These are phyloP conservation scores for Mycena vitilis DNA, from an alignment of 768 basidiomycete genomes.

Conservation along the genomic window DNA sequence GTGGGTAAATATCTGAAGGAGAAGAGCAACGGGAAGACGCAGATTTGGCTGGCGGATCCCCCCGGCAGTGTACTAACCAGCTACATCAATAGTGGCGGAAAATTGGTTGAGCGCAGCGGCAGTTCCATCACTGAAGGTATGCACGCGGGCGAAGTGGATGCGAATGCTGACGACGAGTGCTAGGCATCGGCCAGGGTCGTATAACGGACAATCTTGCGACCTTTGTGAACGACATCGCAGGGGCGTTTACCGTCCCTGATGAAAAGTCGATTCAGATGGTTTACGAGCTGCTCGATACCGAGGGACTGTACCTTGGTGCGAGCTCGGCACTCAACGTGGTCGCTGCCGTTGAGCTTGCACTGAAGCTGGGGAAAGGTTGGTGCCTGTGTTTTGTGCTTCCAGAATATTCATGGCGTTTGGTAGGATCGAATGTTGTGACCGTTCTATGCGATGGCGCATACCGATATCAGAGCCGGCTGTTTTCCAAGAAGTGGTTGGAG, in stretches of 20 bases:
- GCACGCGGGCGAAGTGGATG: conserved; percentile 21
- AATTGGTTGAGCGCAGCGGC: conserved; percentile 80
- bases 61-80: conserved; percentile 93
- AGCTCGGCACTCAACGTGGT: conserved; percentile 96
- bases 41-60: conserved; percentile 96
- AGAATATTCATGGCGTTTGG: conserved; percentile 10
- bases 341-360: conserved; percentile 89
- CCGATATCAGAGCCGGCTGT: conserved; percentile 95
- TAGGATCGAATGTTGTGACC: conserved; percentile 88
- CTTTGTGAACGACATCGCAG: conserved; percentile 81
- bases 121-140: conserved; percentile 93
- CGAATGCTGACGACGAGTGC: conserved; percentile 17
- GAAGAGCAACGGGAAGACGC: conserved; percentile 78
- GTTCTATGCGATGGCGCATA: conserved; percentile 96
- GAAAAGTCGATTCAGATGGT: conserved; percentile 93
- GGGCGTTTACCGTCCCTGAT: conserved; percentile 89
- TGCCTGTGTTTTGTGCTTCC: neutral
- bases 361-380: conserved; percentile 84
- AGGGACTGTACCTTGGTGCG: conserved; percentile 95
- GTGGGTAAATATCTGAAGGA: conserved; percentile 87
- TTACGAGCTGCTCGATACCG: conserved; percentile 90
- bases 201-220: conserved; percentile 91
- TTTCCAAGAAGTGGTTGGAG: conserved; percentile 93
- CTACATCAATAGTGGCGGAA: conserved; percentile 84
- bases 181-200: conserved; percentile 97